These are phyloP conservation scores for Pneumocystis carinii DNA, from an alignment of 1,139 yeast genomes.

Conservation along the genomic window DNA sequence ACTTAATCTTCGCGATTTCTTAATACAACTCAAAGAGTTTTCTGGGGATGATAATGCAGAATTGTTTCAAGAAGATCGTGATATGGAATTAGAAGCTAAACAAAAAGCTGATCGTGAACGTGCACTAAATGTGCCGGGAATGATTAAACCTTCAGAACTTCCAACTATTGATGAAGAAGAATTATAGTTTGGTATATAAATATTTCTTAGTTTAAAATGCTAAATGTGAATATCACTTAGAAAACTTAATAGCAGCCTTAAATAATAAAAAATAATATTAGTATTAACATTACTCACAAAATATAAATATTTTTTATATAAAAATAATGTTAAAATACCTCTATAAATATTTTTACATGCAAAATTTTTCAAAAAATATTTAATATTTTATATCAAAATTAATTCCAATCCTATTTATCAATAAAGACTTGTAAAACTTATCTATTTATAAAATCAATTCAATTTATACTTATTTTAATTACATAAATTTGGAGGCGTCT, in stretches of 20 bases:
- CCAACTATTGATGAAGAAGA: slow-evolving; percentile 48
- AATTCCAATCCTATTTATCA: no score
- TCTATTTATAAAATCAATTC: neutral
- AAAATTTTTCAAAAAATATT: neutral
- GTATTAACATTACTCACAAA: neutral
- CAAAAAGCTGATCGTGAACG: slow-evolving; percentile 57
- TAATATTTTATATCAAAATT: neutral
- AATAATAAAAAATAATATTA: neutral
- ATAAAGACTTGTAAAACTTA: no score
- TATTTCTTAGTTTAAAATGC: neutral
- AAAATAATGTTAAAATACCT: neutral
- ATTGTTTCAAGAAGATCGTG: slow-evolving; percentile 86
- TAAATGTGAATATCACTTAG: neutral
- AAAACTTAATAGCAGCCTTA: neutral
- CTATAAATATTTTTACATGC: neutral
- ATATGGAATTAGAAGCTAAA: slow-evolving; percentile 56
- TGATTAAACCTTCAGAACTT: slow-evolving; percentile 79
- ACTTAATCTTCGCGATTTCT: slow-evolving; percentile 82
- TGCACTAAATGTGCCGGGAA: slow-evolving; percentile 82
- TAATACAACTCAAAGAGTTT: slow-evolving; percentile 85
- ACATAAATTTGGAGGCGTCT: slow-evolving; percentile 6
- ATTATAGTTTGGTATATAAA: neutral
- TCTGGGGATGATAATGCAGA: slow-evolving; percentile 84
- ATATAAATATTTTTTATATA: neutral
- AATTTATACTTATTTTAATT: neutral